phyloP scores from a whole-genome alignment of 2,329 filamentous ascomycete genomes.

The Diaporthe aspalathi region DNA sequence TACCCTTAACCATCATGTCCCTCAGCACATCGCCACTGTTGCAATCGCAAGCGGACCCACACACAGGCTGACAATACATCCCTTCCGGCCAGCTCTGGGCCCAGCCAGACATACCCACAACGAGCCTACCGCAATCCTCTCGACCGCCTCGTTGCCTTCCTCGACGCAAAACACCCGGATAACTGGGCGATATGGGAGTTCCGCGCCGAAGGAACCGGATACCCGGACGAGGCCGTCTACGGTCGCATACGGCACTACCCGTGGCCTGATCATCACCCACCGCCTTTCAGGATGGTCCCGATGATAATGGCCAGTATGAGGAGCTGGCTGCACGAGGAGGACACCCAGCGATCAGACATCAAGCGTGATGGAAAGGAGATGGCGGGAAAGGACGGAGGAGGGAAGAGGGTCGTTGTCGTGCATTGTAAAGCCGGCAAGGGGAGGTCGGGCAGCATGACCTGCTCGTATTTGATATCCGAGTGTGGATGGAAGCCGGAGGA shows the following conservation, averaged over 20 bases:
- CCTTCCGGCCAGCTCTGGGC: slow-evolving; percentile 81
- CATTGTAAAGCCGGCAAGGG: slow-evolving; percentile 99
- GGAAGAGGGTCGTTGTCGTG: slow-evolving; percentile 80
- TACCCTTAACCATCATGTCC: background rate
- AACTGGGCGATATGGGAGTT: slow-evolving; percentile 99
- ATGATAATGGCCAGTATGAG: slow-evolving; percentile 93
- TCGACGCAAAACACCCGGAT: slow-evolving; percentile 84
- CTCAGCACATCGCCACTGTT: background rate
- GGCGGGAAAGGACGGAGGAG: slow-evolving; percentile 39
- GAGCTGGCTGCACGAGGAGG: slow-evolving; percentile 78
- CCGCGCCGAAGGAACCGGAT: slow-evolving; percentile 93
- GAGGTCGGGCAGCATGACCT: slow-evolving; percentile 86
- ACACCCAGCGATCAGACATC: slow-evolving; percentile 40
- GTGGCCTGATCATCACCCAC: slow-evolving; percentile 97
- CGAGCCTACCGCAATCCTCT: slow-evolving; percentile 94
- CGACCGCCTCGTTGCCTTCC: slow-evolving; percentile 85
- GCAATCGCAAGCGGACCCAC: background rate
- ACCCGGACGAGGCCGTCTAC: slow-evolving; percentile 91
- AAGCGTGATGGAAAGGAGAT: slow-evolving; percentile 39
- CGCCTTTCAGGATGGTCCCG: slow-evolving; percentile 89
- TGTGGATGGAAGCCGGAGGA: slow-evolving; percentile 70
- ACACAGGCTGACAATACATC: background rate
- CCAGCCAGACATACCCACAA: slow-evolving; percentile 88
- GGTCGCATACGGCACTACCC: slow-evolving; percentile 89
- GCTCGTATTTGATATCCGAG: slow-evolving; percentile 90